phyloP scores from a whole-genome alignment of 495 filamentous ascomycete genomes.

The Neurospora sp. region DNA sequence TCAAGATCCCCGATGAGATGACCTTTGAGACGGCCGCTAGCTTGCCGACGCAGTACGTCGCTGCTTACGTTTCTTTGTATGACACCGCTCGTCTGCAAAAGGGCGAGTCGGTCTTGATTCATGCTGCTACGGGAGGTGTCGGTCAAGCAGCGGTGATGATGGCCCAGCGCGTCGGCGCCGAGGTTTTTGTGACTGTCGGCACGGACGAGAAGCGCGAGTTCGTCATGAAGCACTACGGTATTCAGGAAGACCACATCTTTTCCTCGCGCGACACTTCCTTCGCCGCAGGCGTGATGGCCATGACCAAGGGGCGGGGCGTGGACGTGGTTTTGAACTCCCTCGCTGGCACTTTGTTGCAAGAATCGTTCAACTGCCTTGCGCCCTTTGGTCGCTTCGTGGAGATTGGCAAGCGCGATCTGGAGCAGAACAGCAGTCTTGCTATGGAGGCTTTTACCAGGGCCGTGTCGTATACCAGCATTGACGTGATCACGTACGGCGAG shows the following conservation, averaged over 20 bases:
- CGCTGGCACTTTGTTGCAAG: constrained; percentile 42
- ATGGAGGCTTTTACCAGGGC: constrained; percentile 34
- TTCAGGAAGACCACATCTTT: constrained; percentile 44
- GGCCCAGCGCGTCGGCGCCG: constrained; percentile 37
- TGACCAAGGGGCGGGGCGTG: constrained; percentile 41
- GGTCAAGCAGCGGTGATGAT: constrained; percentile 50
- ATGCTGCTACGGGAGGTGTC: constrained; percentile 45
- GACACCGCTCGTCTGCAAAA: constrained; percentile 26
- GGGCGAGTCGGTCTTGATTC: constrained; percentile 51
- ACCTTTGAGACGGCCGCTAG: constrained; percentile 39
- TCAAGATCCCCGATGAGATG: constrained; percentile 37
- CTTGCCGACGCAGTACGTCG: constrained; percentile 42
- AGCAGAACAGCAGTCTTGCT: constrained; percentile 21
- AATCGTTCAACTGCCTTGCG: constrained; percentile 43
- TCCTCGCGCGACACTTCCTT: constrained; percentile 31
- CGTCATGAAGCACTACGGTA: constrained; percentile 35
- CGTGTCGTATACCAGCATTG: constrained; percentile 23
- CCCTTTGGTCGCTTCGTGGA: constrained; percentile 50
- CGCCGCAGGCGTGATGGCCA: constrained; percentile 29
- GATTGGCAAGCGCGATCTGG: constrained; percentile 37
- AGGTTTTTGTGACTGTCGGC: constrained; percentile 47
- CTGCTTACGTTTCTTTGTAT: constrained; percentile 41
- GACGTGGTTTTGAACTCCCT: constrained; percentile 54
- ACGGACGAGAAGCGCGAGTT: constrained; percentile 35
- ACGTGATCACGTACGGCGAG: constrained; percentile 18